phyloP scores from a whole-genome alignment of 306 rosid genomes.

The Vachellia pachyceras region DNA sequence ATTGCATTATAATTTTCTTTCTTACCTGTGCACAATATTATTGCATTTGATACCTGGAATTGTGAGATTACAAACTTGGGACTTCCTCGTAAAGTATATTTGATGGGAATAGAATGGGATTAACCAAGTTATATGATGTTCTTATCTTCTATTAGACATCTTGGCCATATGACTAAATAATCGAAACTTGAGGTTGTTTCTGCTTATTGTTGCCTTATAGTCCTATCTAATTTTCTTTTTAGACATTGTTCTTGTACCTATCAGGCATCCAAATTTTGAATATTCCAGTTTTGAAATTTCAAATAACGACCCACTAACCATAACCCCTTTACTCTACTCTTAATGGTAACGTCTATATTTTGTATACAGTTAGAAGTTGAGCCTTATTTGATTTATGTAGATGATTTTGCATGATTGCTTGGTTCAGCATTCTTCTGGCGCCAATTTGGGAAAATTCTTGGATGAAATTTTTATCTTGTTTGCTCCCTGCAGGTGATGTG shows the following conservation, averaged over 20 bases:
- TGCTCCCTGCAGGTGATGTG: constrained; percentile 51
- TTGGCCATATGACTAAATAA: background rate
- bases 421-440: background rate
- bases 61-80: background rate
- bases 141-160: background rate
- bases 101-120: background rate
- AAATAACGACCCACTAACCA: background rate
- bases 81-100: background rate
- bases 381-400: background rate
- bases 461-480: constrained; percentile 8
- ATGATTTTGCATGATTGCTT: background rate
- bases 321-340: background rate
- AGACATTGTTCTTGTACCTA: background rate
- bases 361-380: background rate
- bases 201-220: background rate
- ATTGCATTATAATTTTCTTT: background rate
- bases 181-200: background rate
- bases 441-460: background rate
- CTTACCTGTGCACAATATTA: background rate
- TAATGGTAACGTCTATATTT: background rate
- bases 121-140: background rate
- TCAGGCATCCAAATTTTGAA: background rate
- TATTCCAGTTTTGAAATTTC: background rate
- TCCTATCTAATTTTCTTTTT: background rate
- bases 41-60: background rate